phyloP scores from a whole-genome alignment of 768 basidiomycete genomes.

The Pisolithus sp. region DNA sequence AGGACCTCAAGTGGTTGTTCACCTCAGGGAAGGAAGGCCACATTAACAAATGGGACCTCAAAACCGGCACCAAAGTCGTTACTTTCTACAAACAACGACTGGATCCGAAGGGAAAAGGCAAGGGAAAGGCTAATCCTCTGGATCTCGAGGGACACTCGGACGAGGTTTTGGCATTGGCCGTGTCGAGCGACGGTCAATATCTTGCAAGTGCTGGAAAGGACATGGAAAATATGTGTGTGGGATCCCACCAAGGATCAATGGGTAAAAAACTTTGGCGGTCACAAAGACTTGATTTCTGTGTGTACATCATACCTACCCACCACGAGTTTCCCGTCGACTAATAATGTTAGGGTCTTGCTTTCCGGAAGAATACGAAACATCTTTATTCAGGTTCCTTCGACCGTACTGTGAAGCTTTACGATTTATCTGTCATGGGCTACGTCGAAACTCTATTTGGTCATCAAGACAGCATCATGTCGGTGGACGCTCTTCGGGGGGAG shows the following conservation, averaged over 20 bases:
- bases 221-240: constrained; percentile 78
- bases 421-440: constrained; percentile 76
- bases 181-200: constrained; percentile 79
- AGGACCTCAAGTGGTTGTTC: constrained; percentile 70
- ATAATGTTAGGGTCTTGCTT: constrained; percentile 50
- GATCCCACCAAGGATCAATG: constrained; percentile 68
- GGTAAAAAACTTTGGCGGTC: constrained; percentile 77
- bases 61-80: constrained; percentile 50
- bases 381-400: constrained; percentile 78
- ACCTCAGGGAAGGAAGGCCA: constrained; percentile 88
- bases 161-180: constrained; percentile 75
- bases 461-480: constrained; percentile 74
- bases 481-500: constrained; percentile 81
- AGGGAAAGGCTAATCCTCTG: constrained; percentile 44
- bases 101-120: constrained; percentile 45
- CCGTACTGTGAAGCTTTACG: constrained; percentile 87
- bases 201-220: constrained; percentile 88
- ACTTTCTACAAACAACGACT: constrained; percentile 57
- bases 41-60: constrained; percentile 81
- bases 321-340: constrained; percentile 17
- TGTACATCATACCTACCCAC: constrained; percentile 36
- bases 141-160: constrained; percentile 75
- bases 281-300: constrained; percentile 63
- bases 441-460: constrained; percentile 97
- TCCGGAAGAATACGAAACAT: constrained; percentile 65